Base-by-base conservation (phyloP, 169 alveolate genomes). In the Theileria annulata region DNA sequence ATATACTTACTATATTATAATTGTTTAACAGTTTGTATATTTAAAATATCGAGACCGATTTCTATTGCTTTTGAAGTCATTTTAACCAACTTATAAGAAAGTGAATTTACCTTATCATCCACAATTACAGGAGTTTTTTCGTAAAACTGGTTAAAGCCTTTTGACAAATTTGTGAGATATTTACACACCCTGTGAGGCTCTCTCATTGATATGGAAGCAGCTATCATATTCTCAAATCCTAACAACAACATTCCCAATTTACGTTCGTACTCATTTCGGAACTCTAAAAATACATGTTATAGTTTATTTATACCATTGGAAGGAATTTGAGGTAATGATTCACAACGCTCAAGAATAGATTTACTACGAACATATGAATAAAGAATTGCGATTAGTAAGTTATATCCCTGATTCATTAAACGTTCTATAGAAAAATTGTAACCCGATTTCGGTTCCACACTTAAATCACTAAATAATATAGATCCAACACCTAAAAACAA, bases 101-200 rank as follows among this genome's bases (percentile, higher is more conserved):
- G 80, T 6, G 77, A 70, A 19, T 33, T 30, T 25, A 51, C 81
- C 17, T 28, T 63, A 31, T 51, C 77, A 19, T 28, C 75, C 3
- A 5, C 77, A 21, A 76, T 8, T 13, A 82, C 86, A 19, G 71
- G 67, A 15, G 75, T 76, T 13, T 23, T 42, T 28, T 76, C 67
- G 64, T 77, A 82, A 56, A 82, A 82, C 9, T 48, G 80, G 15
- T 73, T 25, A 28, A 82, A 82, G 2, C 21, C 63, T 35, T 58
- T 49, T 28, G 80, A 28, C 30, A 82, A 76, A 13, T 51, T 30
- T 71, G 75, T 54, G 6, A 76, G 63, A 62, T 82, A 82, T 30
- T 74, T 75, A 76, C 89, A 82, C 42, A 82, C 75, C 37, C 89
- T 82, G 56, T 82, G 85, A 33, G 89, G 86, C 35, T 59, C 69